Percentiles rank a stretch among this genome's conserved stretches.
Conservation (phyloP, 768 basidiomycete species). For the Phanerodontia chrysosporium region DNA sequence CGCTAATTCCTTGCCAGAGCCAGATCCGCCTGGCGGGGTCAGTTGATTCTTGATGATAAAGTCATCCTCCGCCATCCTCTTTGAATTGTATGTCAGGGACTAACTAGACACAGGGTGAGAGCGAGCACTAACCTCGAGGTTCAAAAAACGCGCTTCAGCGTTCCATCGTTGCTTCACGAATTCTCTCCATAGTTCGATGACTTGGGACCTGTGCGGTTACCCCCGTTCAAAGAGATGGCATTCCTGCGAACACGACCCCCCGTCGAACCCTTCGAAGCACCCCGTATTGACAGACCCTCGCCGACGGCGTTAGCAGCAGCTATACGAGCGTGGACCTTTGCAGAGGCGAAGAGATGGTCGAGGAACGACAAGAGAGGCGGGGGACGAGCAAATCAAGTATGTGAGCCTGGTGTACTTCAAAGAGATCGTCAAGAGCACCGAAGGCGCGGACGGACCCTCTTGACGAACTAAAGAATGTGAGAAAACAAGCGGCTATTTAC, state of each 20-base stretch:
- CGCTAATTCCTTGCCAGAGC: conserved; percentile 60
- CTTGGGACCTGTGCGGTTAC: conserved; percentile 13
- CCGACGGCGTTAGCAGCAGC: conserved; percentile 41
- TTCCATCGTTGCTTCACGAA: conserved; percentile 74
- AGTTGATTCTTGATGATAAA: conserved; percentile 70
- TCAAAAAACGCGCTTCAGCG: conserved; percentile 62
- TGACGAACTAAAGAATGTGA: conserved; percentile 19
- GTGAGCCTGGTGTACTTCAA: conserved; percentile 31
- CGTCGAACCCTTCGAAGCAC: conserved; percentile 49
- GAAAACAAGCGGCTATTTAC: conserved; percentile 56
- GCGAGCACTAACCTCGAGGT: conserved; percentile 66
- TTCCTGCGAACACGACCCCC: conserved; percentile 56
- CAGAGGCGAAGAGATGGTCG: conserved; percentile 20
- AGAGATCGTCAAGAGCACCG: conserved; percentile 13
- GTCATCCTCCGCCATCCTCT: conserved; percentile 80
- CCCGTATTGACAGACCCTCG: conserved; percentile 55
- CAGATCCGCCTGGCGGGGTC: conserved; percentile 61
- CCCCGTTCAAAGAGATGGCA: conserved; percentile 34
- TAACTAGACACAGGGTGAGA: no score
- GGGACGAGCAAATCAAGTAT: conserved; percentile 35
- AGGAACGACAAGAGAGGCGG: conserved; percentile 26
- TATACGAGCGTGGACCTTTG: conserved; percentile 40
- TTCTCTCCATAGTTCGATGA: conserved; percentile 69
- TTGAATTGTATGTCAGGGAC: not conserved
- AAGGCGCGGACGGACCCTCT: conserved; percentile 5